A percentile compares a stretch with the other conserved stretches of the same genome.
phyloP scores from a whole-genome alignment of 192 early-diverging fungal species.

The Jimgerdemannia flammicorona region DNA sequence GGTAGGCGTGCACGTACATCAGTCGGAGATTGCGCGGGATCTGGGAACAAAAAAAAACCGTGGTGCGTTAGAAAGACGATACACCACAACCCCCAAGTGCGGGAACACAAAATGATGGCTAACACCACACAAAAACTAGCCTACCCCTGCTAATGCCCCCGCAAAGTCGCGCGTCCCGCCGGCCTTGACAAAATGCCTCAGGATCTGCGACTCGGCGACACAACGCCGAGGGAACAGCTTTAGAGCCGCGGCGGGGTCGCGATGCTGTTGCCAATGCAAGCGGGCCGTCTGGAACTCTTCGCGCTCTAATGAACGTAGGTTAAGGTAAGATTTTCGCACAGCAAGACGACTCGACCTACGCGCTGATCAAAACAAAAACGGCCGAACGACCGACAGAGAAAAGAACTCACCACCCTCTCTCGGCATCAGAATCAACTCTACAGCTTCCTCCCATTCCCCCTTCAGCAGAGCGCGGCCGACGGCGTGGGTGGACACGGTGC shows the following conservation, averaged over 20 bases:
- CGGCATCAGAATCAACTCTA: constrained; percentile 79
- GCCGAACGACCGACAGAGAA: background rate
- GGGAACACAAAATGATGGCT: too few relatives aligned
- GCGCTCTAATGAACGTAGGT: constrained; percentile 43
- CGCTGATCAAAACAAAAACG: too few relatives aligned
- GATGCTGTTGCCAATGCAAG: constrained; percentile 56
- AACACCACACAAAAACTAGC: background rate
- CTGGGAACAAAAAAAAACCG: constrained; percentile 12
- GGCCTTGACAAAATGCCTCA: constrained; percentile 51
- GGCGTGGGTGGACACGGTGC: constrained; percentile 72
- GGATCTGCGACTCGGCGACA: constrained; percentile 71
- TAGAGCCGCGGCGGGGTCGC: constrained; percentile 59
- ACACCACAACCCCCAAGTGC: too few relatives aligned
- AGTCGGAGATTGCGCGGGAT: constrained; percentile 81
- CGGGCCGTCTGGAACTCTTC: constrained; percentile 62
- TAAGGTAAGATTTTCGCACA: too few relatives aligned
- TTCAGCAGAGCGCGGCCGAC: constrained; percentile 76
- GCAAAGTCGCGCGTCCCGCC: constrained; percentile 40
- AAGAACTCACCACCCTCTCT: constrained; percentile 58
- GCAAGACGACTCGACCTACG: too few relatives aligned
- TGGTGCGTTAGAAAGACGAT: background rate
- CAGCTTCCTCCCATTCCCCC: constrained; percentile 65
- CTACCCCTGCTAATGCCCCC: constrained; percentile 61
- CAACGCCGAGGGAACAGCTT: constrained; percentile 61
- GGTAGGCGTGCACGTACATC: constrained; percentile 97